Conservation (phyloP, 306 rosid genomes). For the Pueraria montana region DNA sequence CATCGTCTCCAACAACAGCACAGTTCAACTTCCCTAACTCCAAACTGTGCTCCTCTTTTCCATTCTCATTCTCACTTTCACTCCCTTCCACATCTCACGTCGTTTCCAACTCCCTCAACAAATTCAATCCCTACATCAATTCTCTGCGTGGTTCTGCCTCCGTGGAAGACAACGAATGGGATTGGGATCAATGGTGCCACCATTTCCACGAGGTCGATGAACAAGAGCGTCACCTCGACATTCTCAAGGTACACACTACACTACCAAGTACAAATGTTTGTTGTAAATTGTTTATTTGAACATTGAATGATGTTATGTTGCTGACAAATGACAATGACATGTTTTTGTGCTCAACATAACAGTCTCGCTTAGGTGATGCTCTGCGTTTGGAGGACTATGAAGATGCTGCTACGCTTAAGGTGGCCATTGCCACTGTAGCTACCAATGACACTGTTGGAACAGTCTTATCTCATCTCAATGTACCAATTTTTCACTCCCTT, state of each 20-base stretch:
- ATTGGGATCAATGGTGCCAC: conserved; percentile 11
- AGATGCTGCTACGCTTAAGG: conserved; percentile 18
- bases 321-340: neutral
- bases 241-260: conserved; percentile 8
- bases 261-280: no score
- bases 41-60: neutral
- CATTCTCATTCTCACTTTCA: neutral
- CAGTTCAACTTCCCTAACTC: neutral
- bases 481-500: neutral
- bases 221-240: neutral
- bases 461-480: neutral
- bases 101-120: no score
- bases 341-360: neutral
- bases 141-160: no score
- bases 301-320: neutral
- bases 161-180: neutral
- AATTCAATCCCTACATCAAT: neutral
- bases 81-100: neutral
- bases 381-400: conserved; percentile 19
- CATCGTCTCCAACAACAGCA: neutral
- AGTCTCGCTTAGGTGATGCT: conserved; percentile 4
- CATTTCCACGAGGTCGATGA: conserved; percentile 6
- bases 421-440: conserved; percentile 33
- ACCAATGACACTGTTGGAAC: conserved; percentile 30
- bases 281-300: neutral